Conservation (phyloP, 2,329 filamentous ascomycete species). For the Coleophoma crateriformis region DNA sequence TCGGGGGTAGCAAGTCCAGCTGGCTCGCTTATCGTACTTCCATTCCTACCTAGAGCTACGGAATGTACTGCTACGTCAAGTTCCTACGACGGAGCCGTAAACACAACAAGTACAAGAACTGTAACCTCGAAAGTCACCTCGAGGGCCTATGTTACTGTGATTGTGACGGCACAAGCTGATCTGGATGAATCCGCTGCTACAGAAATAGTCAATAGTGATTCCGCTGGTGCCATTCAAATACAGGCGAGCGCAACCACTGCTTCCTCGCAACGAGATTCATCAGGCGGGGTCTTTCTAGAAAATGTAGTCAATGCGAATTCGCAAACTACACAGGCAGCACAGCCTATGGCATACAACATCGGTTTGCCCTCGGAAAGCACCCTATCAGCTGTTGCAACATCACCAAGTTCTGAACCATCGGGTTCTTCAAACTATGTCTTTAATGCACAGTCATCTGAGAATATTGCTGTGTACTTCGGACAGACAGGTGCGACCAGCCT, state of each 20-base stretch:
- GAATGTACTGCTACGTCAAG: too few relatives aligned
- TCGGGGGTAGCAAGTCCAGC: not conserved
- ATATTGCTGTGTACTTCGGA: slow-evolving; percentile 29
- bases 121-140: too few relatives aligned
- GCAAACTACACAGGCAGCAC: not conserved
- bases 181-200: too few relatives aligned
- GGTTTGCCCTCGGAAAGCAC: not conserved
- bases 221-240: too few relatives aligned
- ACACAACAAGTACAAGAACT: too few relatives aligned
- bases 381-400: not conserved
- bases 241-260: too few relatives aligned
- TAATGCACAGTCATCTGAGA: slow-evolving; percentile 16
- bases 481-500: slow-evolving; percentile 19
- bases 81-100: too few relatives aligned
- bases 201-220: too few relatives aligned
- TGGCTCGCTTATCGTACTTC: not conserved
- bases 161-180: too few relatives aligned
- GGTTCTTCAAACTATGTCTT: slow-evolving; percentile 11
- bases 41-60: too few relatives aligned
- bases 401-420: not conserved
- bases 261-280: too few relatives aligned
- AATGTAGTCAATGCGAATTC: not conserved
- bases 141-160: too few relatives aligned
- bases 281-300: not conserved
- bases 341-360: not conserved